Conservation (phyloP, 2,329 filamentous ascomycete genomes). For the Nemania diffusa region DNA sequence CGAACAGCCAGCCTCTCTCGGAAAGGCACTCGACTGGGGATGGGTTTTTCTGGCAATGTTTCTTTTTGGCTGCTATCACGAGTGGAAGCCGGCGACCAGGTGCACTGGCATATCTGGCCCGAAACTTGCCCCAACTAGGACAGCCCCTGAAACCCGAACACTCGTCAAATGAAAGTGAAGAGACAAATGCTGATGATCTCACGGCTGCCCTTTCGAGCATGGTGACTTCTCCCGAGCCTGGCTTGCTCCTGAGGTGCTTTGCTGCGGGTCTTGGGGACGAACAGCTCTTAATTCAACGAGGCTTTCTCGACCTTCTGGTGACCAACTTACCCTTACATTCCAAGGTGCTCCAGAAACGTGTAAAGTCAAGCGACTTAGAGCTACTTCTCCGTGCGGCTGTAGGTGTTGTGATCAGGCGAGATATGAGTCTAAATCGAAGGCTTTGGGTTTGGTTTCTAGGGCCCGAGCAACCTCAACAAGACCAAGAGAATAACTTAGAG, state of each 20-base stretch:
- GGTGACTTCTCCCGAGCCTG: constrained; percentile 90
- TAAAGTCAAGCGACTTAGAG: constrained; percentile 80
- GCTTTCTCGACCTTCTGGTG: constrained; percentile 92
- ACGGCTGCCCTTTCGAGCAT: constrained; percentile 68
- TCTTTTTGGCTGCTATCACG: constrained; percentile 93
- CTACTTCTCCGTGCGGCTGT: constrained; percentile 83
- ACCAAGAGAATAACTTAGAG: constrained; percentile 60
- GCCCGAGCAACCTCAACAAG: constrained; percentile 67
- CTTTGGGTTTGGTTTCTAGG: constrained; percentile 98
- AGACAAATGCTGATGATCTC: constrained; percentile 56
- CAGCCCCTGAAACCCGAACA: constrained; percentile 50
- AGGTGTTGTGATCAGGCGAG: constrained; percentile 87
- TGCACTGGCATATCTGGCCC: constrained; percentile 84
- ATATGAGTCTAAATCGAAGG: constrained; percentile 95
- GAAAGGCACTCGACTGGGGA: constrained; percentile 70
- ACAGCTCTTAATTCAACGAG: constrained; percentile 90
- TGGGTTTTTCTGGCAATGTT: constrained; percentile 97
- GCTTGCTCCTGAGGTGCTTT: constrained; percentile 89
- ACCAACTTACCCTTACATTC: constrained; percentile 89
- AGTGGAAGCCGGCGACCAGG: constrained; percentile 86
- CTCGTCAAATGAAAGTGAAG: constrained; percentile 47
- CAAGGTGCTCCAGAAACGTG: constrained; percentile 77
- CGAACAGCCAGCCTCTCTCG: constrained; percentile 61
- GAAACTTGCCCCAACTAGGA: constrained; percentile 79
- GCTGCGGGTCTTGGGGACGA: constrained; percentile 88